Percentiles rank a stretch among this genome's conserved stretches.
Evolutionary conservation across 192 early-diverging fungal genomes (phyloP).

Genomic region (Rhizophagus sp.): DNA sequence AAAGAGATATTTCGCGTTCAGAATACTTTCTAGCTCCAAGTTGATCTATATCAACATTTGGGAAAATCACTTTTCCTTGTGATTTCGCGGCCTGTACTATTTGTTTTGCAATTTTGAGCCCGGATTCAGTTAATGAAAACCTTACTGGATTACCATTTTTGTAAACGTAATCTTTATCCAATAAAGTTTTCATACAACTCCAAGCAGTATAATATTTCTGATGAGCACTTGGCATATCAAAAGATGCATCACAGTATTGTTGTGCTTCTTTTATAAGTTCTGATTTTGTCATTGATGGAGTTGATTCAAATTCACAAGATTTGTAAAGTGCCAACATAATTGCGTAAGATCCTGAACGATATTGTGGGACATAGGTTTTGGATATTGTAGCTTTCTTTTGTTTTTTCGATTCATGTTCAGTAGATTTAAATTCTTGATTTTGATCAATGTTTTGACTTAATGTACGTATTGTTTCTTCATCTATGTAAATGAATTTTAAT

Average conservation of each 20-base stretch:
- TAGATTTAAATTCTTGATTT: background rate
- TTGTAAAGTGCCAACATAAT: slow-evolving; percentile 69
- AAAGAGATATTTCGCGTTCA: background rate
- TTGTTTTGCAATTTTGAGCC: slow-evolving; percentile 57
- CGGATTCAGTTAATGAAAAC: slow-evolving; percentile 75
- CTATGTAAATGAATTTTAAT: background rate
- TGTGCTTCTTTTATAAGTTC: slow-evolving; percentile 71
- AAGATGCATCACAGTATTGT: slow-evolving; percentile 65
- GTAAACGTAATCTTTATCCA: slow-evolving; percentile 67
- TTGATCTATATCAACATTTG: background rate
- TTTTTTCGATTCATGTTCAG: background rate
- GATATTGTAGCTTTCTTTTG: slow-evolving; percentile 2
- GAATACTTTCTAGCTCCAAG: background rate
- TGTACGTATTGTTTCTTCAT: slow-evolving; percentile 7
- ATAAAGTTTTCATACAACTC: slow-evolving; percentile 73
- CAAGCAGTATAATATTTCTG: slow-evolving; percentile 72
- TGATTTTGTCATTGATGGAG: slow-evolving; percentile 53
- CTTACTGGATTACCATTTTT: slow-evolving; percentile 59
- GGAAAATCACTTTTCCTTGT: slow-evolving; percentile 28
- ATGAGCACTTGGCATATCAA: slow-evolving; percentile 49
- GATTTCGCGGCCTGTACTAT: slow-evolving; percentile 45
- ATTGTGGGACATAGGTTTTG: slow-evolving; percentile 71
- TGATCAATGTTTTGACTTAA: background rate
- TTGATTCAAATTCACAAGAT: slow-evolving; percentile 24
- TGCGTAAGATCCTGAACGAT: slow-evolving; percentile 79